Evolutionary conservation across 2,329 filamentous ascomycete genomes (phyloP).

Genomic region (Zymoseptoria tritici): DNA sequence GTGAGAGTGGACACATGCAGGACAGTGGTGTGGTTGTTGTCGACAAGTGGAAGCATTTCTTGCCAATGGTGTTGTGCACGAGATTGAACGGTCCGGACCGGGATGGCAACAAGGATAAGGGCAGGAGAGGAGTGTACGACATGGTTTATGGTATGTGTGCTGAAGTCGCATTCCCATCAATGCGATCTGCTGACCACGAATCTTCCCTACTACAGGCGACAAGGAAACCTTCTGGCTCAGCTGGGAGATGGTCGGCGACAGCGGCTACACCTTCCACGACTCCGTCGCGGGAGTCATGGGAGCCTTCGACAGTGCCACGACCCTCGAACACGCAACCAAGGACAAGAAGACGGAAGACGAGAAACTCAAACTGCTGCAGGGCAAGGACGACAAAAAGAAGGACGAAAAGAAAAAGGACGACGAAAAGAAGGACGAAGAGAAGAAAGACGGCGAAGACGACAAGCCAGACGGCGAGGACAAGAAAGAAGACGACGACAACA

Average conservation of each 20-base stretch:
- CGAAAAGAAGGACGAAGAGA: conserved; percentile 6
- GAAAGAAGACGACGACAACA: not conserved
- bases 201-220: conserved; percentile 30
- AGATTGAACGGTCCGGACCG: conserved; percentile 40
- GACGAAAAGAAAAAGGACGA: not conserved
- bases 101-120: conserved; percentile 33
- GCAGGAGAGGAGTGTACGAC: conserved; percentile 39
- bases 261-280: conserved; percentile 38
- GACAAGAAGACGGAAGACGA: not conserved
- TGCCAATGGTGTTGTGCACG: conserved; percentile 36
- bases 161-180: not conserved
- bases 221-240: conserved; percentile 47
- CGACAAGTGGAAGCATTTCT: conserved; percentile 42
- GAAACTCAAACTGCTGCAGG: not conserved
- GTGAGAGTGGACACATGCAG: conserved; percentile 35
- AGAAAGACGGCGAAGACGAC: conserved; percentile 7
- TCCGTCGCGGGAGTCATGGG: conserved; percentile 34
- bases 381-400: not conserved
- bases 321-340: not conserved
- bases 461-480: not conserved
- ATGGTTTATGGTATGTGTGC: conserved; percentile 34
- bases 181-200: conserved; percentile 22
- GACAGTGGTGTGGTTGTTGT: conserved; percentile 43
- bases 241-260: conserved; percentile 40
- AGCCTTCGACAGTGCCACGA: conserved; percentile 15